Evolutionary conservation across 1,139 yeast genomes (phyloP), one percentile per base, ranked within the genome.

Genomic region (Eremothecium cymbalariae): DNA sequence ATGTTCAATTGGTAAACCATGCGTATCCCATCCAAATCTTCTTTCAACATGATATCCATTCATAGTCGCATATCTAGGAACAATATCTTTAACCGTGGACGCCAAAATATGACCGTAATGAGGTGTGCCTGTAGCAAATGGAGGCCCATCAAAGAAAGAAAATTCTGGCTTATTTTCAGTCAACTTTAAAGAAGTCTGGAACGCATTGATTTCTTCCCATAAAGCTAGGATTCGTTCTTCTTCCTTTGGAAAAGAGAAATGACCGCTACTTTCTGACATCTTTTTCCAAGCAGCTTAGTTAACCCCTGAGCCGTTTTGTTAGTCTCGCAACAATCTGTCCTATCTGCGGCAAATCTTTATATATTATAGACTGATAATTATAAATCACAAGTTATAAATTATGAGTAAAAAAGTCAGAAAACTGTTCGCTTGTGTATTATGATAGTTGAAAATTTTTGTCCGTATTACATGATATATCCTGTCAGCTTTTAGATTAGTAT

Each of bases 21-120:
- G 99, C 37, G 98, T 90, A 64, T 90, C 99, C 99, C 99, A 90
- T 42, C 99, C 99, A 47, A 93, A 90, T 55, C 97, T 75, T 66
- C 99, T 83, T 63, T 84, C 95, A 31, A 90, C 98, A 51, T 82
- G 84, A 63, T 75, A 81, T 12, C 98, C 98, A 49, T 83, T 88
- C 97, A 90, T 90, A 46, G 94, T 83, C 38, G 98, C 97, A 58
- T 86, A 90, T 59, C 99, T 77, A 38, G 98, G 98, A 40, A 90
- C 88, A 47, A 90, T 84, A 66, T 90, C 99, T 69, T 88, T 90
- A 51, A 86, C 84, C 39, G 98, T 90, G 25, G 97, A 88, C 3
- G 97, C 93, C 60, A 93, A 69, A 55, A 90, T 80, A 58, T 90
- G 99, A 42, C 99, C 99, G 59, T 90, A 93, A 60, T 90, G 99